phyloP scores from a whole-genome alignment of 352 stramenopile species.

The Phytopythium helicoides region DNA sequence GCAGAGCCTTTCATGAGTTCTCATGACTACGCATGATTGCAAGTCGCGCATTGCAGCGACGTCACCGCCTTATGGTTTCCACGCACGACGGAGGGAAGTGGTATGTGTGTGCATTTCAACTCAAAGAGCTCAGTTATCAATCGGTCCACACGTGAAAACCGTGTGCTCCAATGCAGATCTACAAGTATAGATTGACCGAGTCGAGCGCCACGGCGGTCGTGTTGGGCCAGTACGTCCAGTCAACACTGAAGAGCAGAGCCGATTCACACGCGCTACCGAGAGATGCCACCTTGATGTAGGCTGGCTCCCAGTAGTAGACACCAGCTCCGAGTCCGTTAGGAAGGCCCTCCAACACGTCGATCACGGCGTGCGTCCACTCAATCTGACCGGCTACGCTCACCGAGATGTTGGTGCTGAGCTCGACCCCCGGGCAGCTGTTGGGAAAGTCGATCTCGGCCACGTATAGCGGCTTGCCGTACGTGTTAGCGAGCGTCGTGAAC shows the following conservation, averaged over 20 bases:
- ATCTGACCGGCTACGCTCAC: constrained; percentile 17
- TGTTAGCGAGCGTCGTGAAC: constrained; percentile 20
- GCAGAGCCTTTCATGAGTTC: too few relatives aligned
- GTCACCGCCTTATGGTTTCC: too few relatives aligned
- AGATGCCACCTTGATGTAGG: constrained; percentile 18
- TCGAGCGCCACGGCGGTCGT: constrained; percentile 20
- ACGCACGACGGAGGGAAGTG: too few relatives aligned
- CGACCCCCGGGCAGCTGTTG: constrained; percentile 22
- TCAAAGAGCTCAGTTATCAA: too few relatives aligned
- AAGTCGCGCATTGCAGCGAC: too few relatives aligned
- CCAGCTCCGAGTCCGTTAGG: constrained; percentile 19
- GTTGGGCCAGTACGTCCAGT: constrained; percentile 21
- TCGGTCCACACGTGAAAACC: too few relatives aligned
- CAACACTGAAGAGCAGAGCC: constrained; percentile 32
- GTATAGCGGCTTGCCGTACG: constrained; percentile 27
- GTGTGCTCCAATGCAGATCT: too few relatives aligned
- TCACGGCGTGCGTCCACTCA: constrained; percentile 23
- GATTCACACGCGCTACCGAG: constrained; percentile 28
- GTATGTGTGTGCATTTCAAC: too few relatives aligned
- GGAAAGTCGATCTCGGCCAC: constrained; percentile 30
- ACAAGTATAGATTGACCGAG: constrained; percentile 21
- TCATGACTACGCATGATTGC: too few relatives aligned
- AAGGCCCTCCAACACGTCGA: constrained; percentile 19
- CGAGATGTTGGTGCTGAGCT: constrained; percentile 19
- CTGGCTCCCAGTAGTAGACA: constrained; percentile 35